phyloP scores from a whole-genome alignment of 1,284 basidiomycete genomes.

The Phlebopus sp. region DNA sequence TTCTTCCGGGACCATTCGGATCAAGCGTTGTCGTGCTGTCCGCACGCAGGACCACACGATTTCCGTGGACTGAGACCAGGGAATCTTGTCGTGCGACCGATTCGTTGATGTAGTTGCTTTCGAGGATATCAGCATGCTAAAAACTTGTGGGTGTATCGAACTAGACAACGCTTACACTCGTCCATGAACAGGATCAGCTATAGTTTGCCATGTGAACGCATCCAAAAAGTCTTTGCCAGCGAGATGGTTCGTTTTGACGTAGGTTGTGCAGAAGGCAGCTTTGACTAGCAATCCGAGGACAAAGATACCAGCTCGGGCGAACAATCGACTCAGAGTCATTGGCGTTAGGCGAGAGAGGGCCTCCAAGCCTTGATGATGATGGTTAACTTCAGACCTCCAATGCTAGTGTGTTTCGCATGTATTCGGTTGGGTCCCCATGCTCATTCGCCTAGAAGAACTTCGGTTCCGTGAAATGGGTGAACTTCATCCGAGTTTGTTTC shows the following conservation, averaged over 20 bases:
- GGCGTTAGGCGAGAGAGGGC: too few relatives aligned
- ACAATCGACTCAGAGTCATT: too few relatives aligned
- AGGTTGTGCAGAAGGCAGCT: conserved; percentile 23
- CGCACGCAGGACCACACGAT: conserved; percentile 42
- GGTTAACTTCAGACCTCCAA: too few relatives aligned
- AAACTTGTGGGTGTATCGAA: background rate
- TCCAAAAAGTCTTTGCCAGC: conserved; percentile 41
- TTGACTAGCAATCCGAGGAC: too few relatives aligned
- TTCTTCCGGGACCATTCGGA: conserved; percentile 33
- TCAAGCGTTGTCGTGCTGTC: conserved; percentile 33
- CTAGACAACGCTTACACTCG: conserved; percentile 36
- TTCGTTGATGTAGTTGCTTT: conserved; percentile 50
- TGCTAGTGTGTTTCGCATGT: too few relatives aligned
- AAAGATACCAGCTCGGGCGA: too few relatives aligned
- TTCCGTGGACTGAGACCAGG: conserved; percentile 44
- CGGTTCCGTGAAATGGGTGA: too few relatives aligned
- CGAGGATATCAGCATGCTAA: background rate
- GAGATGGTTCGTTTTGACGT: conserved; percentile 36
- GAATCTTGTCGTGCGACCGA: conserved; percentile 42
- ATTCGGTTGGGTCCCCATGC: too few relatives aligned
- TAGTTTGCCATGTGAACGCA: conserved; percentile 28
- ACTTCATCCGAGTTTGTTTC: too few relatives aligned
- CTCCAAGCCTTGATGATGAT: too few relatives aligned
- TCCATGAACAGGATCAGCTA: conserved; percentile 27
- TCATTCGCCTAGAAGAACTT: too few relatives aligned